phyloP scores from a whole-genome alignment of 148 eudicot species.

The Bassia scoparia region DNA sequence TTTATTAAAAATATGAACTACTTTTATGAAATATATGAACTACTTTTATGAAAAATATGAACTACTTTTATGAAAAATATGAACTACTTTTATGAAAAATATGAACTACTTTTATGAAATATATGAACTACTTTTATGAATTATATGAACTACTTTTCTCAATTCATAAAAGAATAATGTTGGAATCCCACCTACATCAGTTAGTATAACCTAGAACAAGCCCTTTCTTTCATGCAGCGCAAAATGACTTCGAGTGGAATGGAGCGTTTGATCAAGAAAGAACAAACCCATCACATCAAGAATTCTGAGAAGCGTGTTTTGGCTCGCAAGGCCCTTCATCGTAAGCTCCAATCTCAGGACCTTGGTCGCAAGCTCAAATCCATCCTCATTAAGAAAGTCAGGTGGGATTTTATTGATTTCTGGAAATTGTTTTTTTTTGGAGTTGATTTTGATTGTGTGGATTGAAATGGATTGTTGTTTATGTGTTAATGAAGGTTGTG shows the following conservation, averaged over 20 bases:
- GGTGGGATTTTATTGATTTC: constrained; percentile 33
- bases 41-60: no score
- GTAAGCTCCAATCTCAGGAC: constrained; percentile 52
- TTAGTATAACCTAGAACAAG: constrained; percentile 72
- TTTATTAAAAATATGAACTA: no score
- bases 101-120: no score
- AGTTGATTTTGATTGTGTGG: neutral
- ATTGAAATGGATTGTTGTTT: no score
- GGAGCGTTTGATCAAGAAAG: constrained; percentile 62
- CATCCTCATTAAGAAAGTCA: constrained; percentile 78
- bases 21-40: no score
- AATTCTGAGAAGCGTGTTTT: constrained; percentile 81
- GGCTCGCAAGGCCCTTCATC: constrained; percentile 59
- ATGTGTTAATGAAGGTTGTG: no score
- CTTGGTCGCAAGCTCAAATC: constrained; percentile 70
- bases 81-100: no score
- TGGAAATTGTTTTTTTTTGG: neutral
- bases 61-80: no score
- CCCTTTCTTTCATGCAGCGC: constrained; percentile 56
- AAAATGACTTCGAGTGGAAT: constrained; percentile 75
- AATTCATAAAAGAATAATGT: no score
- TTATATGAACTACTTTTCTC: no score
- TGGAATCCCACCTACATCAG: no score
- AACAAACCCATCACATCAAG: constrained; percentile 59
- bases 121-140: no score